These are phyloP conservation scores for Penicillium expansum DNA, from an alignment of 2,329 filamentous ascomycete species.

Conservation along the genomic window DNA sequence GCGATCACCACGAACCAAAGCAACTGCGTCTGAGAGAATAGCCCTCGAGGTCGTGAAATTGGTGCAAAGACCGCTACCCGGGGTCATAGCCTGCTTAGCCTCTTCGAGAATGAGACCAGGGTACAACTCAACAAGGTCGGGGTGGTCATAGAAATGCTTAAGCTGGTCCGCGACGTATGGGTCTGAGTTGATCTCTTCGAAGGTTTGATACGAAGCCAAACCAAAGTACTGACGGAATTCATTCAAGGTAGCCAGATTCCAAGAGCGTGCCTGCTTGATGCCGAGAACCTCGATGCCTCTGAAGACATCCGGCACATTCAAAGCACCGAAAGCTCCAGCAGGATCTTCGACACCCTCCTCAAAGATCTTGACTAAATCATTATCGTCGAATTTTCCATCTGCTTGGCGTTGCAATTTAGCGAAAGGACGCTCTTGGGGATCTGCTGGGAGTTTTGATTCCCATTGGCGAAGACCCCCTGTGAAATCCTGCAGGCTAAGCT, in stretches of 20 bases:
- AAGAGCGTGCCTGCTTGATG: conserved; percentile 60
- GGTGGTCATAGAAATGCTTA: conserved; percentile 50
- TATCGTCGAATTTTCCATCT: conserved; percentile 56
- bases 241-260: conserved; percentile 61
- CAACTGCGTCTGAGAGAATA: conserved; percentile 49
- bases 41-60: conserved; percentile 47
- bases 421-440: conserved; percentile 51
- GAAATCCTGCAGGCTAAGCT: conserved; percentile 41
- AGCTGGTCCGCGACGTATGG: conserved; percentile 47
- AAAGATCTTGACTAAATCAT: conserved; percentile 57
- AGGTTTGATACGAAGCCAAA: conserved; percentile 49
- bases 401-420: conserved; percentile 48
- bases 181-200: conserved; percentile 54
- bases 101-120: conserved; percentile 57
- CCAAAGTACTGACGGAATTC: conserved; percentile 54
- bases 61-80: conserved; percentile 50
- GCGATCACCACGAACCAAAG: conserved; percentile 47
- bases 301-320: conserved; percentile 58
- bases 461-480: conserved; percentile 40
- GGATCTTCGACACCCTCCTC: conserved; percentile 60
- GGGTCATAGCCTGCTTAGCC: conserved; percentile 51
- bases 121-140: conserved; percentile 57
- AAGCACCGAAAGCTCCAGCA: conserved; percentile 59
- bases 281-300: conserved; percentile 62
- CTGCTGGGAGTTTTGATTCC: conserved; percentile 41